Conservation (phyloP, 768 basidiomycete species). For the Auriscalpium microsporum region DNA sequence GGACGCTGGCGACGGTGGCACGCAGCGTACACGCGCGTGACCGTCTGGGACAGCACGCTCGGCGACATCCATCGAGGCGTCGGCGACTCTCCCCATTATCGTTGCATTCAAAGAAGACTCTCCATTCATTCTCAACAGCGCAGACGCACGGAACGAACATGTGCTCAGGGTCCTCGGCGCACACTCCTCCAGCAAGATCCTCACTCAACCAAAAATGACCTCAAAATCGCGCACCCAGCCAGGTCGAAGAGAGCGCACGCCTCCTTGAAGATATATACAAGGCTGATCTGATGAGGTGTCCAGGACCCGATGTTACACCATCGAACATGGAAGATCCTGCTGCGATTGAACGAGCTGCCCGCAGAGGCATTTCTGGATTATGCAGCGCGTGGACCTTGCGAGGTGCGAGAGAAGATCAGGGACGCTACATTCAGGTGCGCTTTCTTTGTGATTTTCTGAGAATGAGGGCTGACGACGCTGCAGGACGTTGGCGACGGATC, state of each 20-base stretch:
- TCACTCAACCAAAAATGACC: conserved; percentile 57
- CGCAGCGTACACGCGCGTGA: too few species aligned
- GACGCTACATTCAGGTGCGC: conserved; percentile 91
- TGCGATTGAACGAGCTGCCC: conserved; percentile 71
- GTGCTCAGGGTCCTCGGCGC: conserved; percentile 27
- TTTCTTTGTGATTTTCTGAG: background rate
- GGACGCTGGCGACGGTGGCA: too few species aligned
- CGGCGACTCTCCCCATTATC: too few species aligned
- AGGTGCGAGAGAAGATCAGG: conserved; percentile 85
- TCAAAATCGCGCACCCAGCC: conserved; percentile 56
- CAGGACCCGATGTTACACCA: conserved; percentile 83
- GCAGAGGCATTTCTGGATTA: conserved; percentile 68
- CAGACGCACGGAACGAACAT: too few species aligned
- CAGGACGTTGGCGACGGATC: conserved; percentile 91
- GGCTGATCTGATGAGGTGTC: background rate
- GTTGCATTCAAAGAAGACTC: too few species aligned
- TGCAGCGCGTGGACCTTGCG: conserved; percentile 76
- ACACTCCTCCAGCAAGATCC: conserved; percentile 74
- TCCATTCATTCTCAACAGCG: too few species aligned
- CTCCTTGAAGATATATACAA: background rate
- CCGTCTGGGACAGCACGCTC: too few species aligned
- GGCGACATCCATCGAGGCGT: too few species aligned
- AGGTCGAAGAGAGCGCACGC: conserved; percentile 71
- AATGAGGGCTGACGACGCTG: background rate
- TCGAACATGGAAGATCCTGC: conserved; percentile 89